A percentile compares a stretch with the other conserved stretches of the same genome.
Evolutionary conservation across 176 grass and related monocot genomes (phyloP).

Genomic region (Saccharum spontaneum): DNA sequence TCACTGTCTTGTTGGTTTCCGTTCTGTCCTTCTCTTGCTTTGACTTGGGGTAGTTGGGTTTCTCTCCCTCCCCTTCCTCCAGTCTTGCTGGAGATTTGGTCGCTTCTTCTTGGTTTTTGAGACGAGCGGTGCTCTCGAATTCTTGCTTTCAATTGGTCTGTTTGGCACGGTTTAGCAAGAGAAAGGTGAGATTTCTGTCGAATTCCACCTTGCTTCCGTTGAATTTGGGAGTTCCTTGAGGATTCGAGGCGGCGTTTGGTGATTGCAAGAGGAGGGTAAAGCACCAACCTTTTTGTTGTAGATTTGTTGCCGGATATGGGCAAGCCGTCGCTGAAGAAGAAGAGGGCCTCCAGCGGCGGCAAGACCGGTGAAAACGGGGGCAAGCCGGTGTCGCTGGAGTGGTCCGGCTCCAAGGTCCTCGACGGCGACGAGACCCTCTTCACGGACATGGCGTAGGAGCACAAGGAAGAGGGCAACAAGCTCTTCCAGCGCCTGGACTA

Average conservation of each 20-base stretch:
- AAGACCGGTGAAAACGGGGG: slow-evolving; percentile 34
- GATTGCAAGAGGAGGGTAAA: background rate
- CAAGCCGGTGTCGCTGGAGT: slow-evolving; percentile 38
- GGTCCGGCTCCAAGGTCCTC: slow-evolving; percentile 62
- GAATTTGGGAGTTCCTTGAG: slow-evolving; percentile 8
- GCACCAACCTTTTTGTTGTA: background rate
- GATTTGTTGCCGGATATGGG: slow-evolving; percentile 59
- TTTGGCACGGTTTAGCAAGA: background rate
- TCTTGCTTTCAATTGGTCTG: background rate
- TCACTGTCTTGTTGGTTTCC: slow-evolving; percentile 5
- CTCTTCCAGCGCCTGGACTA: slow-evolving; percentile 85
- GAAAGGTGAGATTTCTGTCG: slow-evolving; percentile 18
- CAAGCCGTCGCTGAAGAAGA: slow-evolving; percentile 84
- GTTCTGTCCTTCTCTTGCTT: slow-evolving; percentile 9
- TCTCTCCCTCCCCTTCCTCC: background rate
- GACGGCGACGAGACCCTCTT: slow-evolving; percentile 76
- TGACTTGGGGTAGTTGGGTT: slow-evolving; percentile 24
- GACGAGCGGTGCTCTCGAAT: background rate
- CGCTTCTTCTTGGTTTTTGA: background rate
- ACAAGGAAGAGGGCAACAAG: slow-evolving; percentile 83
- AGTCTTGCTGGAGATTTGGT: slow-evolving; percentile 2
- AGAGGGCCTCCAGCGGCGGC: slow-evolving; percentile 37
- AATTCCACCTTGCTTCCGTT: background rate
- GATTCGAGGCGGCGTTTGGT: background rate
- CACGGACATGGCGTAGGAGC: slow-evolving; percentile 68